A percentile compares a stretch with the other conserved stretches of the same genome.
Conservation (phyloP, 257 asterid genomes). For the Solanum chmielewskii region DNA sequence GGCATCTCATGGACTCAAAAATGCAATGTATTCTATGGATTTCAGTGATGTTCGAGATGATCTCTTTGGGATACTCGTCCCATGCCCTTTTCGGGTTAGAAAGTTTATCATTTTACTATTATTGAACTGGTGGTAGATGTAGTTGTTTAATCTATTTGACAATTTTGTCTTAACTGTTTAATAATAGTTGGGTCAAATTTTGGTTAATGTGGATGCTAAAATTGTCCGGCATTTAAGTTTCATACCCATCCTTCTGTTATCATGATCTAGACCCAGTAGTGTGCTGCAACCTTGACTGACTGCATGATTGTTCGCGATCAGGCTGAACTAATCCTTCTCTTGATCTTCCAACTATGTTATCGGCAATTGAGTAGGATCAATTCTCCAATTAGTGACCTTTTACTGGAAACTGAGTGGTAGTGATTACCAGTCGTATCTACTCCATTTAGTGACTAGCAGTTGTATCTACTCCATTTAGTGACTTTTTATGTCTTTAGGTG, state of each 20-base stretch:
- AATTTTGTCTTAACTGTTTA: background rate
- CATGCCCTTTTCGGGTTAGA: conserved; percentile 79
- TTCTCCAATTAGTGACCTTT: background rate
- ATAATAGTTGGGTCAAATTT: background rate
- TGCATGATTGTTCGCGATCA: background rate
- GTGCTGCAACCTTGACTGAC: background rate
- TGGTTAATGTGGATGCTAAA: background rate
- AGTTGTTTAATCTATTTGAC: background rate
- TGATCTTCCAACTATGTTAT: background rate
- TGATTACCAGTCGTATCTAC: background rate
- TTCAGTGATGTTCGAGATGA: conserved; percentile 47
- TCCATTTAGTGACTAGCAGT: background rate
- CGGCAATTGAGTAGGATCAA: background rate
- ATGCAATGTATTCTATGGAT: conserved; percentile 54
- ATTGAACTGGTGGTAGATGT: background rate
- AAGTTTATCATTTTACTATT: conserved; percentile 1
- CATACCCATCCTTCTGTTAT: background rate
- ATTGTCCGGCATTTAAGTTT: background rate
- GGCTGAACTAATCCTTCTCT: background rate
- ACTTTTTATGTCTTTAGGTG: background rate
- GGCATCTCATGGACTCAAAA: conserved; percentile 66
- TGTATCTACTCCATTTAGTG: background rate
- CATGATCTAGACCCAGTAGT: background rate
- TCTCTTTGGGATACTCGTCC: conserved; percentile 65
- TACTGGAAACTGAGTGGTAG: background rate